Evolutionary conservation across 768 basidiomycete species (phyloP), one percentile per base, ranked within the genome.

Genomic region (Tylopilus rubrobrunneus): DNA sequence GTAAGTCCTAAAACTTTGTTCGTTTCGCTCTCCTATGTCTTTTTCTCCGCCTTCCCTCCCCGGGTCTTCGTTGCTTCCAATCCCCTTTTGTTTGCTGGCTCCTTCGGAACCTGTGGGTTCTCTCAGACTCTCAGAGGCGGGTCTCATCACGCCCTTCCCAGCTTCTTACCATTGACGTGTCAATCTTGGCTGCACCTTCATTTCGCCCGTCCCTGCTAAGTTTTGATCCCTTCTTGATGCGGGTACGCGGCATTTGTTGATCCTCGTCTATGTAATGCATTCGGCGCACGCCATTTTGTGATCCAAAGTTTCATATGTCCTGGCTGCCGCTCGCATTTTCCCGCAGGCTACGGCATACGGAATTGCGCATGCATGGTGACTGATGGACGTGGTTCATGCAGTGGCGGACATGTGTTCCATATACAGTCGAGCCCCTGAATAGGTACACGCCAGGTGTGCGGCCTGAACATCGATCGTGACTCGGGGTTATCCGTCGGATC

Each of bases 361-460:
- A 58, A 36, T 55, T 60, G 65, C 49, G 56, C 59, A 61, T 56
- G 56, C 52, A 58, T 61, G 58, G 57, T 71, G 67, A 63, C 37
- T 71, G 65, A 69, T 68, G 65, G 53, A 44, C n/a, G 54, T 56
- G 43, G 61, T 50, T 48, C 66, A 62, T 51, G 50, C 55, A 51
- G 62, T 56, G 56, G 59, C 56, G 60, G 55, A 52, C 69, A 63
- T 42, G 42, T 56, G 43, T 44, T 37, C 63, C 14, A 34, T 33
- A 52, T 66, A 50, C 55, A 42, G 48, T 19, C 50, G 39, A 45
- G 48, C 39, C 50, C 51, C 37, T 57, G 55, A 48, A 57, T 40
- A 21, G 46, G 47, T 56, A 36, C 34, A 55, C 28, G 31, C 46
- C 37, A 56, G 56, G 56, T 50, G 59, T 60, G 67, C 44, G 44